Evolutionary conservation across 192 early-diverging fungal genomes (phyloP).

Genomic region (Chytriomyces hyalinus): DNA sequence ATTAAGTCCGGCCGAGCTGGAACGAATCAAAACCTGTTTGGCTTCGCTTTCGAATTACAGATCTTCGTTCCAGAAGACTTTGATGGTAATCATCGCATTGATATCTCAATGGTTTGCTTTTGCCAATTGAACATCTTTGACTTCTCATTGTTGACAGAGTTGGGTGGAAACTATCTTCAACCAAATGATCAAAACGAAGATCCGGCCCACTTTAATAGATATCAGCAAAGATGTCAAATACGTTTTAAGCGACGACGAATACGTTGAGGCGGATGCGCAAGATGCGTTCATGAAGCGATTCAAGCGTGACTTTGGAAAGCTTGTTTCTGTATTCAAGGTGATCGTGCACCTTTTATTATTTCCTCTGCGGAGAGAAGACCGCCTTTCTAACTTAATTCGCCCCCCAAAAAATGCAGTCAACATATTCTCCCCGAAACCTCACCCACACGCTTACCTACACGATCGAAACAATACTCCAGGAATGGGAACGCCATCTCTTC

Average conservation of each 20-base stretch:
- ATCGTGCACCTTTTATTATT: background rate
- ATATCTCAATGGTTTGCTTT: conserved; percentile 9
- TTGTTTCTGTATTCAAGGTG: conserved; percentile 69
- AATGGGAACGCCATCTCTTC: conserved; percentile 88
- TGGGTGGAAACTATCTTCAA: conserved; percentile 83
- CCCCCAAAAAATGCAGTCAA: background rate
- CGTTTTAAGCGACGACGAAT: conserved; percentile 90
- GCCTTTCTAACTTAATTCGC: too few relatives aligned
- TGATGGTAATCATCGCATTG: conserved; percentile 57
- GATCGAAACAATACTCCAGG: conserved; percentile 73
- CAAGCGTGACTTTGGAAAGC: conserved; percentile 64
- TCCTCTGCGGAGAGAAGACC: conserved; percentile 50
- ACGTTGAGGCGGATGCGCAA: conserved; percentile 69
- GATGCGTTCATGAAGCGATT: conserved; percentile 87
- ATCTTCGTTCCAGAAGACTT: conserved; percentile 67
- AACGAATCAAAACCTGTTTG: conserved; percentile 60
- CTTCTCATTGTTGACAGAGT: conserved; percentile 48
- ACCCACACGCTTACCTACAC: conserved; percentile 65
- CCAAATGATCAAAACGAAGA: conserved; percentile 77
- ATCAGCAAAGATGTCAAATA: conserved; percentile 88
- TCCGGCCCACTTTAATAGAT: conserved; percentile 76
- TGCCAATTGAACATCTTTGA: conserved; percentile 11
- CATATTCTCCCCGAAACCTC: conserved; percentile 61
- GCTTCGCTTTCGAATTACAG: conserved; percentile 62
- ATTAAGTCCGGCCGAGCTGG: conserved; percentile 42